Base-by-base conservation (phyloP, 306 rosid species). In the Nissolia schottii region DNA sequence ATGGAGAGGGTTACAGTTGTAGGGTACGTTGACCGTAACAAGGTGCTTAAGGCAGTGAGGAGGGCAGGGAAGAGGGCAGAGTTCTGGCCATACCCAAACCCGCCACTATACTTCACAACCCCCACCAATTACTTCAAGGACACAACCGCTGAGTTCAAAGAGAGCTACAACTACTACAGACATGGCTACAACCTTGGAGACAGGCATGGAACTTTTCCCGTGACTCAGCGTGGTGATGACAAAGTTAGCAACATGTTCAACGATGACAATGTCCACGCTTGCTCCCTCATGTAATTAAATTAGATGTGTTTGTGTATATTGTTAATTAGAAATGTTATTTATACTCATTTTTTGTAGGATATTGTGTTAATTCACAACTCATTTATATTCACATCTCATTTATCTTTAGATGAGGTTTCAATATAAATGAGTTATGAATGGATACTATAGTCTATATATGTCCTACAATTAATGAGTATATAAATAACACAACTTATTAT, bases 221-320 rank as follows among this genome's bases (percentile, higher is more conserved):
- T 85, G 0, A 69, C 96, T 73, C 96, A 85, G 1, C 86, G 97
- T 1, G 97, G 98, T 3, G 97, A 93, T 15, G 97, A 93, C 80
- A 83, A 89, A 51, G 91, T 93, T 71, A 93, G 98, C 75, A 93
- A 91, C 91, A 83, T 93, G 89, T 93, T 91, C 81, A 93, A 93
- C 49, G 98, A 93, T 62, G 98, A 93, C 50, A 93, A 93, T 68
- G 98, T 93, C 45, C 56, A 93, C 63, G 96, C 96, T 13, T 93
- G 98, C 72, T 77, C 85, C 23, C 50, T 93, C 69, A 93, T 93
- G 98, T 93, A 82, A 77, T 38, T n/a, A 43, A 38, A 14, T 25
- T 10, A 71, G 14, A 5, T 23, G 3, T 64, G 5, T 5, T n/a
- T 64, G 41, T 70, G 12, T 54, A 18, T 31, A 22, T 5, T 63